Evolutionary conservation across 2,329 filamentous ascomycete species (phyloP), one percentile per base, ranked within the genome.

Genomic region (Epichloe elymi): DNA sequence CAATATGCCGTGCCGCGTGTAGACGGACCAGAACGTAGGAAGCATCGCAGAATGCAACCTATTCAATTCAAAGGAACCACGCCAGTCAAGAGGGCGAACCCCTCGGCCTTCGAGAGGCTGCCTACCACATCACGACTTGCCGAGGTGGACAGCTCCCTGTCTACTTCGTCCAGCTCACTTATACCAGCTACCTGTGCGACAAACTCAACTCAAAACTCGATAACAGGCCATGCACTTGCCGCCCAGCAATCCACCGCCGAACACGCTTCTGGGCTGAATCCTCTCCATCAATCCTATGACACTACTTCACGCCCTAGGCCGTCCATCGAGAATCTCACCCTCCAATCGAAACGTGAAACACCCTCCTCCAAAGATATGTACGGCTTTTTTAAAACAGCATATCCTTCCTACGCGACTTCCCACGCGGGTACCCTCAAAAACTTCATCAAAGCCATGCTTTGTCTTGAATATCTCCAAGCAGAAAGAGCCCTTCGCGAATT

Each of bases 361-460:
- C 37, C 36, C 17, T 14, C 15, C 20, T 15, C 30, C 15, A 36
- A 48, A 35, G 33, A 50, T n/a, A 40, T 33, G 0, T 74, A 66
- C 50, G 61, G 65, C 3, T 56, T 61, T 2, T 80, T 74, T 54
- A 61, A 54, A 3, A 42, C 53, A 0, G 61, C 62, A 0, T 80
- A 80, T 54, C 71, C 73, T 4, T 62, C 64, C 19, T 79, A 73
- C 54, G 51, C 50, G 3, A 67, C 67, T 7, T 58, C 61, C 6
- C 72, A 71, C 48, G 51, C 51, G 1, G 74, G 70, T 1, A 69
- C 58, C 26, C 58, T 67, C 4, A 57, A 56, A 56, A 59, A 67
- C 10, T 79, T 79, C 49, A 58, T 76, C 23, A 65, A 63, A 20
- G 72, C 71, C 0, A 70, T 74, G 48, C 59, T 72, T 0, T 72